phyloP scores from a whole-genome alignment of 2,329 filamentous ascomycete species.

The Grosmannia huntii region DNA sequence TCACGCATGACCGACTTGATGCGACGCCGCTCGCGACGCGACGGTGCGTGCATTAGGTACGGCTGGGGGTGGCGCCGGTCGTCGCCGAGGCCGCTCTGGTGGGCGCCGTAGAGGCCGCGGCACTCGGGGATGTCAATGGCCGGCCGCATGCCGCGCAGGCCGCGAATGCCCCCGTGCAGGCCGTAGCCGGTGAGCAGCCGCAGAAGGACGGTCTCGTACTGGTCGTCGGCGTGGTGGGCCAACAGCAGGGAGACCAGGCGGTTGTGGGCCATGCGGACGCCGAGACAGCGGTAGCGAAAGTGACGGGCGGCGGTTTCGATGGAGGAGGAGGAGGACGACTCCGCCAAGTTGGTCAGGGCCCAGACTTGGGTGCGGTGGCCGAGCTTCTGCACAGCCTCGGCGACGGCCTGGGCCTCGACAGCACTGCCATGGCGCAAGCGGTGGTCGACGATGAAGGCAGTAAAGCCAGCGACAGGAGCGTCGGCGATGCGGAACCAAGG shows the following conservation, averaged over 20 bases:
- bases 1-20: conserved; percentile 16
- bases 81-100: conserved; percentile 48
- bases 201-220: conserved; percentile 81
- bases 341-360: conserved; percentile 18
- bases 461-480: conserved; percentile 27
- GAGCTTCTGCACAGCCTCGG: conserved; percentile 20
- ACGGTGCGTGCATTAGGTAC: conserved; percentile 23
- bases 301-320: conserved; percentile 68
- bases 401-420: conserved; percentile 38
- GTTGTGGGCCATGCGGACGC: conserved; percentile 39
- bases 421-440: conserved; percentile 37
- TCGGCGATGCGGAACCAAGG: conserved; percentile 28
- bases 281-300: conserved; percentile 61
- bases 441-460: conserved; percentile 45
- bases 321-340: conserved; percentile 50
- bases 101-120: conserved; percentile 56
- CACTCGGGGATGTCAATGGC: conserved; percentile 72
- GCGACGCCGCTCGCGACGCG: conserved; percentile 11
- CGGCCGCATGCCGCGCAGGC: conserved; percentile 55
- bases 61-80: conserved; percentile 26
- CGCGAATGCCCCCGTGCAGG: conserved; percentile 52
- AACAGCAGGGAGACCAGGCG: conserved; percentile 52
- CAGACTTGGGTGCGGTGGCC: conserved; percentile 18
- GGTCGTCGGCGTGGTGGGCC: conserved; percentile 83
- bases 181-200: conserved; percentile 56